Percentiles rank a stretch among this genome's conserved stretches.
Evolutionary conservation across 169 alveolate genomes (phyloP).

Genomic region (Eimeria falciformis): DNA sequence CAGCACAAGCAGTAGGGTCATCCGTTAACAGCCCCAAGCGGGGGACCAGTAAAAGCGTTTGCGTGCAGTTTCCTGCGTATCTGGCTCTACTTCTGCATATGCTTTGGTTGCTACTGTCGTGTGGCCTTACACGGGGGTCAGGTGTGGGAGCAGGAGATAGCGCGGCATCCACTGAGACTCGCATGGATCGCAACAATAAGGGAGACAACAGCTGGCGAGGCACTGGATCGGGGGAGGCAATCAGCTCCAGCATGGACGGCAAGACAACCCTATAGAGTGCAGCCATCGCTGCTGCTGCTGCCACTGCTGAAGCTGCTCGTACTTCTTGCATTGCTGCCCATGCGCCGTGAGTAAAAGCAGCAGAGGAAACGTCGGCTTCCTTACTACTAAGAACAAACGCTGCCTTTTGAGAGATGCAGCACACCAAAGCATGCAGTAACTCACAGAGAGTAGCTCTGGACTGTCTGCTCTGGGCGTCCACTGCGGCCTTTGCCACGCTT

Average conservation of each 20-base stretch:
- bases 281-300: constrained; percentile 30
- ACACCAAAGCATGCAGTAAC: not conserved
- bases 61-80: no score
- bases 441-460: not conserved
- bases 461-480: not conserved
- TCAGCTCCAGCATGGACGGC: constrained; percentile 12
- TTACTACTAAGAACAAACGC: not conserved
- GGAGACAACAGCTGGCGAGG: constrained; percentile 3
- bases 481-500: constrained; percentile 4
- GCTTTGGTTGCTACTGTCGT: not conserved
- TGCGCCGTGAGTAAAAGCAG: not conserved
- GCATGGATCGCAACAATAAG: constrained; percentile 35
- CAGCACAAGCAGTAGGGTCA: not conserved
- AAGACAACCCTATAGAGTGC: constrained; percentile 11
- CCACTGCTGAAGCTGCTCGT: not conserved
- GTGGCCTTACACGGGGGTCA: constrained; percentile 12
- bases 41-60: no score
- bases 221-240: constrained; percentile 3
- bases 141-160: not conserved
- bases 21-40: no score
- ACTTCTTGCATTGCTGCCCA: no score
- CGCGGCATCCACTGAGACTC: not conserved
- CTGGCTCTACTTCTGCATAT: no score
- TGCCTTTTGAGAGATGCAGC: not conserved
- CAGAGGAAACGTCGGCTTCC: not conserved